Base-by-base conservation (phyloP, 108 stramenopile genomes). In the Seminavis robusta region DNA sequence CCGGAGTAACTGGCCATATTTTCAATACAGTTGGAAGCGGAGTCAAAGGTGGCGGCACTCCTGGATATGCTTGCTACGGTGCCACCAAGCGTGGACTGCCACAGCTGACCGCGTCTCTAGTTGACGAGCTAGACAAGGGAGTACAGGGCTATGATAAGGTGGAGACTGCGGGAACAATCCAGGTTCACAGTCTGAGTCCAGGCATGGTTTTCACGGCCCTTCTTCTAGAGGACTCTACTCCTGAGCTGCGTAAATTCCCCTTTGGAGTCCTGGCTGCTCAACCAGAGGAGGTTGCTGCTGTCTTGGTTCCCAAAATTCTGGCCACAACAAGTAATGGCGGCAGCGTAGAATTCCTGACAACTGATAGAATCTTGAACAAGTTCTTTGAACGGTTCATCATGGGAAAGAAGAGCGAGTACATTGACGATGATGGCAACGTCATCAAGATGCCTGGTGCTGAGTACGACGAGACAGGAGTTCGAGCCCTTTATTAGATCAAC, bases 171-270 rank as follows among this genome's bases (percentile, higher is more conserved):
- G 94, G 94, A 59, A 81, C 61, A 11, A 79, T 94, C 46, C 81
- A 83, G 43, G 94, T 94, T 31, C 90, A 94, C 74, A 83, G 56
- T 25, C 63, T 94, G 40, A 88, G 86, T 24, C 94, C 94, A 36
- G 94, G 94, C 31, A 94, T 94, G 94, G 94, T 94, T 25, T 94
- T 94, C 52, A 94, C 94, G 0, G 86, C 89, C 48, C 74, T 94
- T 7, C 68, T 94, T 33, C 67, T 94, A 54, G 88, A 94, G 58
- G 79, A 94, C 69, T 91, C 90, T 17, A 94, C 94, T 32, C 89
- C 89, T 17, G 93, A 94, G 71, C 67, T 94, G 33, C 82, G 93
- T 28, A 94, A 94, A 49, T 94, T 94, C 48, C 93, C 93, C 33
- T 94, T 94, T 63, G 89, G 90, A 25, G 90, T 94, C 20, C 70